phyloP scores from a whole-genome alignment of 2,329 filamentous ascomycete species.

The Colletotrichum orchidophilum region DNA sequence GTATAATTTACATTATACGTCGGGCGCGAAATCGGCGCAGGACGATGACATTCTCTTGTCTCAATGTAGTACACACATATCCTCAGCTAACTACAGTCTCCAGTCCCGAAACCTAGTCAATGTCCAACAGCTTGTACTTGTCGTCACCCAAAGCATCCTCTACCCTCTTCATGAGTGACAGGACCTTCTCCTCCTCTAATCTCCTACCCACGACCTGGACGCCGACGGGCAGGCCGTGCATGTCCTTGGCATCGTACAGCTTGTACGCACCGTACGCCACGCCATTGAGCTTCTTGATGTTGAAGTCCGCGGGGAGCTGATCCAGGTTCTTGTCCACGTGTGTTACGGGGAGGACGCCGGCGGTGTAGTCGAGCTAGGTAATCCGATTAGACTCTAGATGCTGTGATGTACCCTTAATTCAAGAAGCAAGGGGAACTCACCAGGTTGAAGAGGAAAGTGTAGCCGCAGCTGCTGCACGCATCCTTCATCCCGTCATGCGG shows the following conservation, averaged over 20 bases:
- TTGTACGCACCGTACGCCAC: slow-evolving; percentile 86
- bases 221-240: slow-evolving; percentile 88
- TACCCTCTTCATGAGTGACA: slow-evolving; percentile 81
- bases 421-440: slow-evolving; percentile 55
- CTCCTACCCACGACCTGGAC: slow-evolving; percentile 85
- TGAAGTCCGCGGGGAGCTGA: slow-evolving; percentile 69
- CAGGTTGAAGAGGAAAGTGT: slow-evolving; percentile 93
- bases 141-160: slow-evolving; percentile 75
- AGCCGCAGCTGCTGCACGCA: slow-evolving; percentile 86
- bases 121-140: slow-evolving; percentile 60
- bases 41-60: neutral
- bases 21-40: slow-evolving; percentile 6
- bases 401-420: too few relatives aligned
- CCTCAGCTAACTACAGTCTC: neutral
- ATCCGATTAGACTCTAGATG: neutral
- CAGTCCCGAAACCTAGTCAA: slow-evolving; percentile 47
- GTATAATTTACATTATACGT: neutral
- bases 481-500: slow-evolving; percentile 89
- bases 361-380: slow-evolving; percentile 80
- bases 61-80: neutral
- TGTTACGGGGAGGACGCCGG: slow-evolving; percentile 84
- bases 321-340: slow-evolving; percentile 80
- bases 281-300: slow-evolving; percentile 74
- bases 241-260: slow-evolving; percentile 81
- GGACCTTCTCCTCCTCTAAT: slow-evolving; percentile 87